Evolutionary conservation across 1,284 basidiomycete genomes (phyloP).

Genomic region (Laetiporus sulphureus): DNA sequence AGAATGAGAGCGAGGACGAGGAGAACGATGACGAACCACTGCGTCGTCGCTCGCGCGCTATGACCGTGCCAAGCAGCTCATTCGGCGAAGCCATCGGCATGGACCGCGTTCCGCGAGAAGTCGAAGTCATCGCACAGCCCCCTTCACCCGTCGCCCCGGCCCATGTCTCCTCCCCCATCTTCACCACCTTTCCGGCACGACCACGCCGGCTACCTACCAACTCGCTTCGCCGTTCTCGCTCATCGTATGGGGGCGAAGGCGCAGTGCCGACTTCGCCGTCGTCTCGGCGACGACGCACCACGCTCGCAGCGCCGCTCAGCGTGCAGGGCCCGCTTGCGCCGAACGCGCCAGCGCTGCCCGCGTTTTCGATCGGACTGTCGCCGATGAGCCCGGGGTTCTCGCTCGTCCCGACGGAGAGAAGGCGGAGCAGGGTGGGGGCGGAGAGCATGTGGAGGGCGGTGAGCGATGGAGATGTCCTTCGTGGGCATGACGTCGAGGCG

Average conservation of each 20-base stretch:
- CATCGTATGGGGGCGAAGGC: constrained; percentile 8
- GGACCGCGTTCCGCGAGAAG: constrained; percentile 8
- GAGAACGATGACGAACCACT: constrained; percentile 26
- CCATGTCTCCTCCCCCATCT: constrained; percentile 3
- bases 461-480: constrained; percentile 15
- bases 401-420: constrained; percentile 47
- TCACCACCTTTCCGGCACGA: neutral
- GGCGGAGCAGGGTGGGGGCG: constrained; percentile 26
- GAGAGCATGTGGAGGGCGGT: constrained; percentile 9
- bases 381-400: constrained; percentile 69
- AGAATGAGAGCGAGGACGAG: constrained; percentile 21
- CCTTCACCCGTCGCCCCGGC: constrained; percentile 4
- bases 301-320: constrained; percentile 9
- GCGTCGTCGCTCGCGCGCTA: constrained; percentile 17
- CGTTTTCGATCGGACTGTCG: constrained; percentile 69
- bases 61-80: constrained; percentile 1
- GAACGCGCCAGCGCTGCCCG: constrained; percentile 29
- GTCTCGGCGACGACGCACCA: constrained; percentile 15
- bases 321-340: constrained; percentile 12
- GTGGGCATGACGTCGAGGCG: constrained; percentile 10
- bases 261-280: constrained; percentile 6
- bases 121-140: constrained; percentile 10
- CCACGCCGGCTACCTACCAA: constrained; percentile 7
- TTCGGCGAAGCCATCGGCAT: constrained; percentile 12
- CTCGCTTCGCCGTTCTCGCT: constrained; percentile 13